Evolutionary conservation across 495 filamentous ascomycete genomes (phyloP).

Genomic region (Podospora tetraspora): DNA sequence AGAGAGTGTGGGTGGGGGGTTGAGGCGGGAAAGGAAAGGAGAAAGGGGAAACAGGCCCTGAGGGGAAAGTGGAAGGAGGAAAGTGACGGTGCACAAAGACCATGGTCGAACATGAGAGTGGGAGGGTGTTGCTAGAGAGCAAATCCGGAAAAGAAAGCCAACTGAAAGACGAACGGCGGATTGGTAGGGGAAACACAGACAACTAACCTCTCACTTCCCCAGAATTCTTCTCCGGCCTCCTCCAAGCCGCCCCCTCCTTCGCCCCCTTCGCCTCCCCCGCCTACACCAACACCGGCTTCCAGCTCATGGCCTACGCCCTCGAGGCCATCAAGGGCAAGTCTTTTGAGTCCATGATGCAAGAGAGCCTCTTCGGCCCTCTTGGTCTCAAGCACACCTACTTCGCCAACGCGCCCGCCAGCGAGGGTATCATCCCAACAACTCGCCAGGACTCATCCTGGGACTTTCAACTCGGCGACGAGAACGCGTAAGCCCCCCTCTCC

Average conservation of each 20-base stretch:
- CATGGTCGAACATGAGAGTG: too few species aligned
- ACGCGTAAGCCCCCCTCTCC: conserved; percentile 27
- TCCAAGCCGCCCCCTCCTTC: conserved; percentile 44
- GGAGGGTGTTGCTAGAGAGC: too few species aligned
- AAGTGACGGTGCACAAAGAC: too few species aligned
- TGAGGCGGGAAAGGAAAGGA: too few species aligned
- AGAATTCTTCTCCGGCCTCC: conserved; percentile 52
- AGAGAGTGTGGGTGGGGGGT: too few species aligned
- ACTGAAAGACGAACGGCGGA: too few species aligned
- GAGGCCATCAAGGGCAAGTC: conserved; percentile 45
- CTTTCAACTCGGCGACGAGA: conserved; percentile 39
- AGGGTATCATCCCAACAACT: conserved; percentile 32
- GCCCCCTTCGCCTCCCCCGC: conserved; percentile 44
- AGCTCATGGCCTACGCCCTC: conserved; percentile 50
- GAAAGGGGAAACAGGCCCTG: too few species aligned
- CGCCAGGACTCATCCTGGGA: conserved; percentile 24
- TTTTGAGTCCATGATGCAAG: conserved; percentile 8
- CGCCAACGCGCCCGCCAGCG: conserved; percentile 25
- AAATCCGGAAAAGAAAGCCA: background rate
- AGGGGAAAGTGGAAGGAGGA: too few species aligned
- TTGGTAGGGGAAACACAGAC: background rate
- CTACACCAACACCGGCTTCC: conserved; percentile 54
- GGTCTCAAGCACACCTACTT: conserved; percentile 38
- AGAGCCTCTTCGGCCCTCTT: conserved; percentile 1
- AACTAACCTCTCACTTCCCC: background rate